Base-by-base conservation (phyloP, 2,329 filamentous ascomycete species). In the Chrysoporthe deuterocubensis region DNA sequence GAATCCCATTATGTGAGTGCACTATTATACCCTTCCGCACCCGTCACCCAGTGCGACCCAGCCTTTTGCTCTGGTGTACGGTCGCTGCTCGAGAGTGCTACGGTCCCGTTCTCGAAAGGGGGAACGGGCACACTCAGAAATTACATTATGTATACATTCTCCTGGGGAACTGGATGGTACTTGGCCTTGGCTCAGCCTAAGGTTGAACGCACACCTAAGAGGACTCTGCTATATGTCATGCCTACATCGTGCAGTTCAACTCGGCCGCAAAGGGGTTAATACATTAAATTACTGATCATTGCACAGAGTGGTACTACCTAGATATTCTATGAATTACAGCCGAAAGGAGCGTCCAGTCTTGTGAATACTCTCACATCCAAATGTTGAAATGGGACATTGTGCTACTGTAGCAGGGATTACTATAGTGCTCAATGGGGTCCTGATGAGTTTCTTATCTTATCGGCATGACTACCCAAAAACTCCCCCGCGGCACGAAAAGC, bases 401-500 rank as follows among this genome's bases (percentile, higher is more conserved):
- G 34, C 54, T 57, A 26, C 26, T 26, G 26, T 26, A 57, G 54
- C 54, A 57, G 54, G 54, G 54, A 5, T 26, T 37, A 37, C 42
- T 32, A 6, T 40, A 26, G 26, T 26, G 2, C 26, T 18, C 26
- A 2, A 14, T 42, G 21, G 21, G 9, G 37, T 40, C 7, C 50
- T 8, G 11, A 14, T 54, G 16, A 40, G 9, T 48, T 44, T 46
- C 48, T 69, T 69, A 69, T 69, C 67, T 69, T 67, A 69, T 69
- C 67, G 56, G 44, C 42, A 42, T 61, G 46, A 60, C 60, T 69
- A 44, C 61, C 56, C 57, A n/a, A 60, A 48, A 54, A 58, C 18
- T 40, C 59, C 65, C 65, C 65, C 67, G 62, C 65, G 43, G 44
- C 44, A 50, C 43, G 54, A 67, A 69, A 69, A 60, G 58, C 54